phyloP scores from a whole-genome alignment of 176 grass and related monocot species.

The Phragmites australis region DNA sequence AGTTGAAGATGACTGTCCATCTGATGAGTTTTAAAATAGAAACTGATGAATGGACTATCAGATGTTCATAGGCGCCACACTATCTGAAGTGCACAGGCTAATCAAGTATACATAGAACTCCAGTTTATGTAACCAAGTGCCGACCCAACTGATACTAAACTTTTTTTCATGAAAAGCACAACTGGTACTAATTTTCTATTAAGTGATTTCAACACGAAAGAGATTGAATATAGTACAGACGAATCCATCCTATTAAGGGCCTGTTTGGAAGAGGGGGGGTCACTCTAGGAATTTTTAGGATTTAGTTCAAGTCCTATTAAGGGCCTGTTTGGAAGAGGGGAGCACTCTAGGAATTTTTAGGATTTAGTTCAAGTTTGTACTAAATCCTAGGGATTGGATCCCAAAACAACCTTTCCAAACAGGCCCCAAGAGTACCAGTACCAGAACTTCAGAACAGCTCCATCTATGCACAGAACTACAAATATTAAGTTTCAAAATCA shows the following conservation, averaged over 20 bases:
- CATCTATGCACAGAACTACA: neutral
- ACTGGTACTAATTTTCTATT: neutral
- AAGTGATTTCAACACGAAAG: neutral
- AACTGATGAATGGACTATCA: neutral
- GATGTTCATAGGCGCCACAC: neutral
- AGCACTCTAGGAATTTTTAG: no score
- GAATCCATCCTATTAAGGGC: neutral
- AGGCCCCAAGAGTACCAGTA: neutral
- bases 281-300: no score
- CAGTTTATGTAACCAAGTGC: neutral
- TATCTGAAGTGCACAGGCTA: neutral
- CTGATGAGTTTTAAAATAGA: neutral
- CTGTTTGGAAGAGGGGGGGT: no score
- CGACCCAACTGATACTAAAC: neutral
- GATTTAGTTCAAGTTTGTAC: no score
- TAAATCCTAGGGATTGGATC: no score
- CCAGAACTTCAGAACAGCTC: neutral
- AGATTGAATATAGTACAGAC: neutral
- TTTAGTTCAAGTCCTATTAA: no score
- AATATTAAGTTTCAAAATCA: neutral
- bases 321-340: no score
- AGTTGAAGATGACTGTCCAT: neutral
- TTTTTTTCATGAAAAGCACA: neutral
- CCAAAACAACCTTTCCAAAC: no score
- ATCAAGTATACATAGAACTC: slow-evolving; percentile 6